These are phyloP conservation scores for Tulasnella sp. DNA, from an alignment of 768 basidiomycete genomes.

Conservation along the genomic window DNA sequence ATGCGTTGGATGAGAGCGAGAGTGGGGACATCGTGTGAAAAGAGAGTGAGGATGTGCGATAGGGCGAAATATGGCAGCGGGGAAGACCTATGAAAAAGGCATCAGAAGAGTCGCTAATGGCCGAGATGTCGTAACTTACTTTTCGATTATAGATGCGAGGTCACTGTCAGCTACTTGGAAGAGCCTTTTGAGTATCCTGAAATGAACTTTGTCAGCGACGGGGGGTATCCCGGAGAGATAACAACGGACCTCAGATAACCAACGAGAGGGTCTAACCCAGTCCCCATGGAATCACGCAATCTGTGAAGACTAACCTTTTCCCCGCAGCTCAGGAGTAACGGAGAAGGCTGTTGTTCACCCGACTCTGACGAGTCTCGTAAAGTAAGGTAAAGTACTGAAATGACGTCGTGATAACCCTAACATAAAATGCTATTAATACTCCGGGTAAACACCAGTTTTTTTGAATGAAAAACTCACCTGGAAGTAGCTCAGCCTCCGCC, in stretches of 20 bases:
- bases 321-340: conserved; percentile 2
- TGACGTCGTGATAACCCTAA: conserved; percentile 87
- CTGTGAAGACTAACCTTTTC: conserved; percentile 69
- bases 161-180: conserved; percentile 56
- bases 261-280: conserved; percentile 69
- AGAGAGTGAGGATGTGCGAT: conserved; percentile 79
- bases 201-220: not conserved
- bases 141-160: conserved; percentile 55
- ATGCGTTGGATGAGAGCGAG: conserved; percentile 82
- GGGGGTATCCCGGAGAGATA: not conserved
- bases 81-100: conserved; percentile 37
- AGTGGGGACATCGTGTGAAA: conserved; percentile 85
- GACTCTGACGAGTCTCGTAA: conserved; percentile 44
- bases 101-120: too few species aligned
- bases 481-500: conserved; percentile 68
- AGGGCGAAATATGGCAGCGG: conserved; percentile 83
- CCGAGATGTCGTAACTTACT: conserved; percentile 30
- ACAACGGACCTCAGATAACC: conserved; percentile 53
- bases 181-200: conserved; percentile 62
- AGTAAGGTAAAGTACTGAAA: conserved; percentile 70
- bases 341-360: conserved; percentile 27
- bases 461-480: conserved; percentile 36
- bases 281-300: conserved; percentile 80
- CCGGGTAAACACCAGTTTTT: not conserved
- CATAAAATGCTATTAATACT: not conserved